Evolutionary conservation across 2,329 filamentous ascomycete genomes (phyloP), one percentile per base, ranked within the genome.

Genomic region (Venturia aucupariae): DNA sequence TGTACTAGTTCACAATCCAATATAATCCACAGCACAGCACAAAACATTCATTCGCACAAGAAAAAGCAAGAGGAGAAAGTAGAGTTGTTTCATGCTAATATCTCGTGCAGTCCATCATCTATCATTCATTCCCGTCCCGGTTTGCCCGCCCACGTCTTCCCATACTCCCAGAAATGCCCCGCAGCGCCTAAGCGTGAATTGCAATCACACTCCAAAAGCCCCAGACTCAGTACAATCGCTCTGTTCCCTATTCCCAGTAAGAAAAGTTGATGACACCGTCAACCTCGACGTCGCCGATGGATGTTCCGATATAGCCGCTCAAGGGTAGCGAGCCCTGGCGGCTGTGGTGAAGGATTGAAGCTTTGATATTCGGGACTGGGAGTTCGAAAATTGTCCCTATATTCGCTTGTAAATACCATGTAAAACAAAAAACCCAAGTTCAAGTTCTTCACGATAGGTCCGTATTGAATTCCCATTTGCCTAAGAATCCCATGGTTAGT

Each of bases 381-480:
- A 27, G 46, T 24, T 51, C 1, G 11, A 15, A 15, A 13, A 24
- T 51, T 51, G 22, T n/a, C 30, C 51, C 51, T 57, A 35, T 32
- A 57, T 57, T 22, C 48, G 27, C 15, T 57, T 57, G 51, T 57
- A 57, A 57, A 57, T 35, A 57, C 30, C 27, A 57, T 32, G 51
- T 57, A 19, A 35, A 35, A 57, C 30, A 57, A 57, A 57, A 35
- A 57, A 35, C 7, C 32, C 15, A 35, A 57, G 19, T 22, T 30
- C 8, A 4, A 15, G 22, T 15, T 22, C 51, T n/a, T 57, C 51
- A 57, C 51, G 51, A 57, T 6, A 63, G 51, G 17, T 63, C 62
- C 10, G 51, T 48, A 57, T 63, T 63, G 62, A 63, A 63, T 24
- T 63, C 62, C 62, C 62, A 63, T 41, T 51, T 48, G 15, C 51